These are phyloP conservation scores for Candida methanosorbosa DNA, from an alignment of 805 yeast genomes.

Conservation along the genomic window DNA sequence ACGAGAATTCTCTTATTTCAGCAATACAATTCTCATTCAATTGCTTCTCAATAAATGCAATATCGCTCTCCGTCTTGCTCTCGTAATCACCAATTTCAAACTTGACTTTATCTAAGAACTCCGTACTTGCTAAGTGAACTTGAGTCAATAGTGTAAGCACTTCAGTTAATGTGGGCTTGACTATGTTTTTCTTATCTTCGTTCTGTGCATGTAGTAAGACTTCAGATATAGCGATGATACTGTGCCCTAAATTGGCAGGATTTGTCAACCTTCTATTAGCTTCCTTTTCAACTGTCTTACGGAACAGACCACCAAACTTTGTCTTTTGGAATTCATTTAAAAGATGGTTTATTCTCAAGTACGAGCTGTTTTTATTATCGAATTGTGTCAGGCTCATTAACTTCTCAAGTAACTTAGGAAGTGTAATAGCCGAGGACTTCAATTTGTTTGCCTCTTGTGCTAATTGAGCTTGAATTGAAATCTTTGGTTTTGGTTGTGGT, in stretches of 20 bases:
- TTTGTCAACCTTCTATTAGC: constrained; percentile 54
- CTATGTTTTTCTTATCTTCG: constrained; percentile 48
- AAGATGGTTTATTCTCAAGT: too few species aligned
- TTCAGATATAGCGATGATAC: constrained; percentile 52
- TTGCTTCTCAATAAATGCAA: too few species aligned
- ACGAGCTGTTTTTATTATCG: too few species aligned
- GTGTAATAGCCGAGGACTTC: neutral
- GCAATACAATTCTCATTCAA: constrained; percentile 39
- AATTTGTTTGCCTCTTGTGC: neutral
- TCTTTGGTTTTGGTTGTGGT: neutral
- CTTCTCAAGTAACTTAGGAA: neutral
- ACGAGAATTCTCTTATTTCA: constrained; percentile 53
- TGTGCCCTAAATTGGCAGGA: constrained; percentile 50
- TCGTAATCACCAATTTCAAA: constrained; percentile 12
- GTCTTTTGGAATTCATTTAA: neutral
- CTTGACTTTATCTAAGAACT: constrained; percentile 33
- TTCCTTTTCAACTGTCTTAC: constrained; percentile 37
- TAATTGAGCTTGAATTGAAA: neutral
- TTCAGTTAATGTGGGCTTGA: constrained; percentile 48
- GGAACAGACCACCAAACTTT: constrained; percentile 17
- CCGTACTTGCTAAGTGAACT: constrained; percentile 46
- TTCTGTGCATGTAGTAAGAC: constrained; percentile 46
- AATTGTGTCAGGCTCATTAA: too few species aligned
- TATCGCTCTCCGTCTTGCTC: too few species aligned
- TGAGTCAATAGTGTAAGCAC: constrained; percentile 50